phyloP scores from a whole-genome alignment of 352 stramenopile species.

The Phytophthora sansomeana region DNA sequence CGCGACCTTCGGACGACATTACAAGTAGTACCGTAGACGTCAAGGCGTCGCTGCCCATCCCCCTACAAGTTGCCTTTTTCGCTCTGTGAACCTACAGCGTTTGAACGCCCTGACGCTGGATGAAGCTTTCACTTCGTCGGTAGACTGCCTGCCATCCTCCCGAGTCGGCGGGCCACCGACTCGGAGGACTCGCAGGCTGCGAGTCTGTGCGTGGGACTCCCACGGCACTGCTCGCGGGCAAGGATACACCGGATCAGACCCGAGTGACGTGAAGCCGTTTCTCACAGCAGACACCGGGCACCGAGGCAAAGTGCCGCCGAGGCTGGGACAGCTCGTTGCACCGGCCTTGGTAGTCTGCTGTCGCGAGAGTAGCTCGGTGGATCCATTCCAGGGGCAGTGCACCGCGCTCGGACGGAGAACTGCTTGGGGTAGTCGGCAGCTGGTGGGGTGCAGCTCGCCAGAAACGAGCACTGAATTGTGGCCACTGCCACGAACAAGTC shows the following conservation, averaged over 20 bases:
- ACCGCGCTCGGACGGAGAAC: slow-evolving; percentile 17
- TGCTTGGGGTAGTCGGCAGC: slow-evolving; percentile 16
- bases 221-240: slow-evolving; percentile 22
- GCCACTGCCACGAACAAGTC: slow-evolving; percentile 23
- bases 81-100: not conserved
- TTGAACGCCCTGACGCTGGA: too few species aligned
- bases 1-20: not conserved
- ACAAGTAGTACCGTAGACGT: slow-evolving; percentile 26
- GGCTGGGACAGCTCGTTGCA: slow-evolving; percentile 10
- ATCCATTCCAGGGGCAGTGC: slow-evolving; percentile 26
- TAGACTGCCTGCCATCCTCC: too few species aligned
- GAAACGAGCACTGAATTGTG: slow-evolving; percentile 10
- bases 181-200: too few species aligned
- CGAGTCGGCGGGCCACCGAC: too few species aligned
- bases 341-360: slow-evolving; percentile 21
- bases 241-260: slow-evolving; percentile 42
- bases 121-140: too few species aligned
- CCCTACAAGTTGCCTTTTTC: not conserved
- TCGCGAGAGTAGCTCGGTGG: slow-evolving; percentile 35
- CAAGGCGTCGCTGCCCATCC: slow-evolving; percentile 7
- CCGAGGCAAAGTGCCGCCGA: not conserved
- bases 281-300: slow-evolving; percentile 29
- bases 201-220: slow-evolving; percentile 1
- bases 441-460: slow-evolving; percentile 13
- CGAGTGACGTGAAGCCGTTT: slow-evolving; percentile 34